Conservation (phyloP, 2,329 filamentous ascomycete genomes). For the Ophiostoma piceae region DNA sequence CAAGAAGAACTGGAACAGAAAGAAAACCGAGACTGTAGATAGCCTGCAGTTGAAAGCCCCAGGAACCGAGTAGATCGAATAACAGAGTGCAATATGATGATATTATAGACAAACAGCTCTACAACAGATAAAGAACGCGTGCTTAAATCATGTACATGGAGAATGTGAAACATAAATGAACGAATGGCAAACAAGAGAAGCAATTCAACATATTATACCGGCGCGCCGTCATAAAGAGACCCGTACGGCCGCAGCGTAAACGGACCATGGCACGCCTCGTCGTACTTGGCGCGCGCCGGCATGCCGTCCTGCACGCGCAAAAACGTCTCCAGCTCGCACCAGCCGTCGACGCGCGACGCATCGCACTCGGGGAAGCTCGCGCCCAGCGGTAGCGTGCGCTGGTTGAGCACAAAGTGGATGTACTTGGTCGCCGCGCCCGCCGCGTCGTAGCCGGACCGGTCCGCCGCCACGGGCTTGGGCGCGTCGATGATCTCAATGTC, state of each 20-base stretch:
- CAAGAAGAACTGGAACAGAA: not conserved
- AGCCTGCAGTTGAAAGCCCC: not conserved
- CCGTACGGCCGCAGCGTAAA: slow-evolving; percentile 46
- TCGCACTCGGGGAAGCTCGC: slow-evolving; percentile 62
- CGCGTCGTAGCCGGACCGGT: slow-evolving; percentile 48
- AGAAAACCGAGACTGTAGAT: not conserved
- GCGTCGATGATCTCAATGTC: slow-evolving; percentile 69
- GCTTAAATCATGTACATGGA: not conserved
- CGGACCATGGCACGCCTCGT: slow-evolving; percentile 62
- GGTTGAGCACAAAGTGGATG: slow-evolving; percentile 69
- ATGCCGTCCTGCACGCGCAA: slow-evolving; percentile 56
- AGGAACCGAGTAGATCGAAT: not conserved
- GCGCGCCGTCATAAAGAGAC: slow-evolving; percentile 46
- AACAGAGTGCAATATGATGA: not conserved
- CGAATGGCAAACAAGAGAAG: not conserved
- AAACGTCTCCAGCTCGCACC: slow-evolving; percentile 69
- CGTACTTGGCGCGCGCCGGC: slow-evolving; percentile 54
- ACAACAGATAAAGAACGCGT: not conserved
- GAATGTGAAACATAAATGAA: not conserved
- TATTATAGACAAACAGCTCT: not conserved
- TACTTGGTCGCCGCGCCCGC: slow-evolving; percentile 57
- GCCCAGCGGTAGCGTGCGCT: slow-evolving; percentile 66
- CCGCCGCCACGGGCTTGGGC: slow-evolving; percentile 55
- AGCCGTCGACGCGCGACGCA: slow-evolving; percentile 59
- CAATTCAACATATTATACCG: slow-evolving; percentile 27